These are phyloP conservation scores for Cicer cuneatum DNA, from an alignment of 306 rosid species.

Conservation along the genomic window DNA sequence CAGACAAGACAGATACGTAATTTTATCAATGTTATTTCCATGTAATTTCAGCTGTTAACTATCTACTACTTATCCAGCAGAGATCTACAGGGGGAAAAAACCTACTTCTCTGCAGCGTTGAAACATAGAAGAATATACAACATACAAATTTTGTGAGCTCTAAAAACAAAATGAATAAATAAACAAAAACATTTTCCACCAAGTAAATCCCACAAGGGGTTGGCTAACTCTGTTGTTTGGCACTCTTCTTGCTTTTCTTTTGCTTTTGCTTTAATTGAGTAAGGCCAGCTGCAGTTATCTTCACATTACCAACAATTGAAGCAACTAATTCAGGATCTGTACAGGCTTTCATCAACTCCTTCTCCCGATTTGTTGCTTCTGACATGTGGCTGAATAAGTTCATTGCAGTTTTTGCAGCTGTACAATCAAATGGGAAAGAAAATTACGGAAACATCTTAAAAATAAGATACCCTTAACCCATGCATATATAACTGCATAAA, in stretches of 20 bases:
- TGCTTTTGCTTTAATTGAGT: slow-evolving; percentile 91
- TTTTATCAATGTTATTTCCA: slow-evolving; percentile 3
- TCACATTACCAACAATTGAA: slow-evolving; percentile 82
- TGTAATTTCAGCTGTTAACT: background rate
- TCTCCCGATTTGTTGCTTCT: slow-evolving; percentile 82
- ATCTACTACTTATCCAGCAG: slow-evolving; percentile 1
- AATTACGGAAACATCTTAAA: slow-evolving; percentile 15
- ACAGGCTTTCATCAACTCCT: slow-evolving; percentile 96
- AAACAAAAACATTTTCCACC: background rate
- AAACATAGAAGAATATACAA: slow-evolving; percentile 38
- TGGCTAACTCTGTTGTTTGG: slow-evolving; percentile 49
- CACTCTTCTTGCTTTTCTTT: slow-evolving; percentile 84
- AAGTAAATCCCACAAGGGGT: slow-evolving; percentile 21
- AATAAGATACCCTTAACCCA: slow-evolving; percentile 13
- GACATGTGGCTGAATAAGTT: slow-evolving; percentile 94
- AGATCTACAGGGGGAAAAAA: slow-evolving; percentile 9
- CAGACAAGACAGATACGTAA: background rate
- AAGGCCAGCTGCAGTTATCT: slow-evolving; percentile 89
- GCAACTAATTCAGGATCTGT: slow-evolving; percentile 93
- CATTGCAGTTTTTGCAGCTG: slow-evolving; percentile 94
- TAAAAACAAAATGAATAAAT: background rate
- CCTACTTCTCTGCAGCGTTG: slow-evolving; percentile 13
- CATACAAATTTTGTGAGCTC: slow-evolving; percentile 38
- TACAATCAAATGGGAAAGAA: background rate
- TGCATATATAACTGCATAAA: slow-evolving; percentile 14